Evolutionary conservation across 164 flowering plant genomes (phyloP).

Genomic region (Vitis cinerea): DNA sequence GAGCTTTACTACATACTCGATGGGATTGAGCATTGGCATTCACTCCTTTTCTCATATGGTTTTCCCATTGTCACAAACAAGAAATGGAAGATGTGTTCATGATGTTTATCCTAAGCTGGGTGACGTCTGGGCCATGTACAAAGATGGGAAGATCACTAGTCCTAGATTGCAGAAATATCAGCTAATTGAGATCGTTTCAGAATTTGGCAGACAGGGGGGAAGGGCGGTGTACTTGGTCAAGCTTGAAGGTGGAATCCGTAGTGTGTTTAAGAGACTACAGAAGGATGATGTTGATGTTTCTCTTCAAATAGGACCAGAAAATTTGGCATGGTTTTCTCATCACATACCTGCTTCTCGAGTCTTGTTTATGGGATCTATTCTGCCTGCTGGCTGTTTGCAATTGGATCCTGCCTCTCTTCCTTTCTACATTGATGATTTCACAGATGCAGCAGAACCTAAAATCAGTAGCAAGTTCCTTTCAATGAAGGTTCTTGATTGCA

Average conservation of each 20-base stretch:
- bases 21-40: not conserved
- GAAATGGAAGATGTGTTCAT: not conserved
- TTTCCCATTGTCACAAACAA: not conserved
- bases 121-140: slow-evolving; percentile 9
- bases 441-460: not conserved
- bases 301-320: not conserved
- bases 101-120: slow-evolving; percentile 3
- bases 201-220: not conserved
- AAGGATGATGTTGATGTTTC: slow-evolving; percentile 5
- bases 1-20: slow-evolving; percentile 1
- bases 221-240: slow-evolving; percentile 7
- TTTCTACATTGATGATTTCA: not conserved
- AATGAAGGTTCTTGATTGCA: not conserved
- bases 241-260: not conserved
- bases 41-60: not conserved
- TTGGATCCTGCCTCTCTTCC: slow-evolving; percentile 6
- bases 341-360: slow-evolving; percentile 4
- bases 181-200: slow-evolving; percentile 1
- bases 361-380: not conserved
- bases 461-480: not conserved
- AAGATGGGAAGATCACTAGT: not conserved
- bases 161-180: slow-evolving; percentile 7
- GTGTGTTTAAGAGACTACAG: slow-evolving; percentile 1
- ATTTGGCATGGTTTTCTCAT: slow-evolving; percentile 2
- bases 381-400: slow-evolving; percentile 1